phyloP scores from a whole-genome alignment of 2,329 filamentous ascomycete genomes.

The Alternaria brassicae region DNA sequence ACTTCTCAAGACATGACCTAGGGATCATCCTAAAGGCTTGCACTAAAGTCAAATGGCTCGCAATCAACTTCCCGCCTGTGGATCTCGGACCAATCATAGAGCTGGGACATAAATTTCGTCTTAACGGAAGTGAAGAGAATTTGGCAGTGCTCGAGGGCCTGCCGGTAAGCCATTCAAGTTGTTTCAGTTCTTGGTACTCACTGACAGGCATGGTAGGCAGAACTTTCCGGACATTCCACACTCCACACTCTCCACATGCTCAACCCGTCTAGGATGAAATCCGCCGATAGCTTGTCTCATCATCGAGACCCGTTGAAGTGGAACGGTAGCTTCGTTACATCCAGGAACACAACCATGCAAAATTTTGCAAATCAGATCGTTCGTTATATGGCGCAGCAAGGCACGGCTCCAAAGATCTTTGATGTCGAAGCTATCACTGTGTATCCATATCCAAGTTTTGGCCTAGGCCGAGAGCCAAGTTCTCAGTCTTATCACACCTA shows the following conservation, averaged over 20 bases:
- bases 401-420: background rate
- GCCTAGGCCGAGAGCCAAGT: background rate
- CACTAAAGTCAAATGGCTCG: background rate
- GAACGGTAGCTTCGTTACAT: background rate
- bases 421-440: background rate
- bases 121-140: background rate
- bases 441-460: background rate
- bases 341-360: background rate
- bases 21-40: background rate
- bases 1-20: background rate
- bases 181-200: background rate
- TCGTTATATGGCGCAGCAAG: background rate
- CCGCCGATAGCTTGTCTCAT: background rate
- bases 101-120: background rate
- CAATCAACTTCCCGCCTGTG: background rate
- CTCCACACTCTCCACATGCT: background rate
- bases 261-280: background rate
- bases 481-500: background rate
- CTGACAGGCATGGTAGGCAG: background rate
- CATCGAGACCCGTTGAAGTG: background rate
- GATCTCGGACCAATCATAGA: background rate
- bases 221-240: background rate
- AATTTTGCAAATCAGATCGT: background rate
- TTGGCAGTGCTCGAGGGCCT: background rate
- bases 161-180: background rate